Base-by-base conservation (phyloP, 2,329 filamentous ascomycete genomes). In the Cladobotryum protrusum region DNA sequence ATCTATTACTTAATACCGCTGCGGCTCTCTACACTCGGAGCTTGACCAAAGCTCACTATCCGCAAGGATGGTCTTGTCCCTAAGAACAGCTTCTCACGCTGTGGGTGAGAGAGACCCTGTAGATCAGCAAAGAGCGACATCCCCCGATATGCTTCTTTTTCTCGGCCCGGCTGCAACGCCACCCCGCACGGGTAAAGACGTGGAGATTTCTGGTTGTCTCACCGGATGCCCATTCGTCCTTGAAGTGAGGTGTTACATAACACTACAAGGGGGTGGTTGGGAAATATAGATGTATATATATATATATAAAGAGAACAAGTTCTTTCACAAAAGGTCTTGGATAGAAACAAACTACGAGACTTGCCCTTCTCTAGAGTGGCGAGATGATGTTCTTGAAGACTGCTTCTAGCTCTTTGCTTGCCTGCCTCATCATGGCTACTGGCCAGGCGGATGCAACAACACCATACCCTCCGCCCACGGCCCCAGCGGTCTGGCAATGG, bases 401-500 rank as follows among this genome's bases (percentile, higher is more conserved):
- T 17, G 32, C 35, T 6, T 29, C 41, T 14, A 49, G 33, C 33
- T 9, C 33, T 8, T 15, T 43, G 15, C 43, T 37, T 32, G 43
- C 46, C 15, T 45, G 37, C n/a, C 36, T 48, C n/a, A 17, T 19
- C 15, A 19, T 48, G 36, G 45, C 45, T 15, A 40, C 43, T 36
- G 19, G 47, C 29, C 18, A 43, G 5, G 48, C n/a, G 35, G 39
- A 45, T 1, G 39, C 43, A 15, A 20, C 44, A n/a, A 17, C 42
- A 29, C 15, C 39, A 19, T 18, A 42, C n/a, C 29, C 40, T 7
- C 36, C 35, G 18, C 24, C 24, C 24, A 29, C 35, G 14, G 12
- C 35, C 35, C 14, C 14, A 17, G 9, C 45, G 8, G 43, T 36
- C 42, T 54, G 54, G 54, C 37, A 43, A 1, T 55, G 54, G 54